These are phyloP conservation scores for Eleusine coracana DNA, from an alignment of 176 grass and related monocot genomes.

Conservation along the genomic window DNA sequence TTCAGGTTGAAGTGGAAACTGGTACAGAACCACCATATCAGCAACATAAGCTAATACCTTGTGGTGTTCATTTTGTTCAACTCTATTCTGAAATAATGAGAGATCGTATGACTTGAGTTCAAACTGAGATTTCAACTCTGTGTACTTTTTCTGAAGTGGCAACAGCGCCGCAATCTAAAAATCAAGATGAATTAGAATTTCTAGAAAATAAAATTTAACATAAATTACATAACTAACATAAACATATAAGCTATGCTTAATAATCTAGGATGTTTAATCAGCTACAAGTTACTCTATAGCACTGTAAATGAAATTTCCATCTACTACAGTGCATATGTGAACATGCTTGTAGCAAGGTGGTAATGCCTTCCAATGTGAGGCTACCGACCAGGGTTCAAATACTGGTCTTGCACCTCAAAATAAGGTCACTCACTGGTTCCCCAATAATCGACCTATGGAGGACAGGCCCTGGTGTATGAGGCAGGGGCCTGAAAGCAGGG, in stretches of 20 bases:
- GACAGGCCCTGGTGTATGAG: neutral
- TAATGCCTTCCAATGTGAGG: neutral
- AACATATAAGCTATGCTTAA: neutral
- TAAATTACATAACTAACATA: neutral
- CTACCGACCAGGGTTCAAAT: neutral
- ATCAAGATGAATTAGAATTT: conserved; percentile 34
- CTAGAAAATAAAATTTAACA: conserved; percentile 14
- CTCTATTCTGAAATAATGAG: conserved; percentile 88
- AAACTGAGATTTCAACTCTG: conserved; percentile 77
- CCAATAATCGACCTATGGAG: neutral
- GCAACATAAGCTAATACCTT: conserved; percentile 61
- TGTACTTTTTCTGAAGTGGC: conserved; percentile 69
- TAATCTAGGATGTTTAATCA: neutral
- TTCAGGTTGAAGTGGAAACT: conserved; percentile 23
- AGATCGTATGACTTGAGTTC: conserved; percentile 96
- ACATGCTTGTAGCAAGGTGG: neutral
- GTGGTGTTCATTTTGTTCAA: conserved; percentile 97
- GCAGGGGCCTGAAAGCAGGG: neutral
- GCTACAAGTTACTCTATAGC: conserved; percentile 1
- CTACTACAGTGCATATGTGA: conserved; percentile 9
- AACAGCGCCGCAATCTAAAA: conserved; percentile 70
- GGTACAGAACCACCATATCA: conserved; percentile 20
- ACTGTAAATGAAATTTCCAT: neutral
- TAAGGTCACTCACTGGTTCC: neutral
- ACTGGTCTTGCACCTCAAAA: neutral